phyloP scores from a whole-genome alignment of 2,329 filamentous ascomycete genomes.

The Colletotrichum ledebouriae region DNA sequence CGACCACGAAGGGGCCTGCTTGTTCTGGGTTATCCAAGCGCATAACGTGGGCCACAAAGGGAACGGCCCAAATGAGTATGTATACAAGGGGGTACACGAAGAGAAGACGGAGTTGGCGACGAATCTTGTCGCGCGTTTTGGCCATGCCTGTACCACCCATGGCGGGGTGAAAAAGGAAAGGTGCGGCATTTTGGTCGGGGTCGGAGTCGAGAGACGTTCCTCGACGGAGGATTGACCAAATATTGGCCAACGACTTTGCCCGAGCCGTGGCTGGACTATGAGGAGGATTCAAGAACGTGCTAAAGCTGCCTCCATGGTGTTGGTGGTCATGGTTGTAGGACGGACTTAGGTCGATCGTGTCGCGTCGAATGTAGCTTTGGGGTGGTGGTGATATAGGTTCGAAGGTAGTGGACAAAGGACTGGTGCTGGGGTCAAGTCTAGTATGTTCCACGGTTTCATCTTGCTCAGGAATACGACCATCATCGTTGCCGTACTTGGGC shows the following conservation, averaged over 20 bases:
- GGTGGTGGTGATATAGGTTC: conserved; percentile 36
- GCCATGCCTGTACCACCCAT: conserved; percentile 49
- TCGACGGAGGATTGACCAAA: conserved; percentile 46
- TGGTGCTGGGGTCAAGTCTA: conserved; percentile 15
- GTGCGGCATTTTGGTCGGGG: conserved; percentile 30
- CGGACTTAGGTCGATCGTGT: conserved; percentile 27
- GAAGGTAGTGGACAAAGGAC: conserved; percentile 33
- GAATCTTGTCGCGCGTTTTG: conserved; percentile 67
- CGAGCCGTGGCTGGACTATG: conserved; percentile 38
- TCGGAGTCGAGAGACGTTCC: conserved; percentile 40
- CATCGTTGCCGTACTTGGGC: conserved; percentile 37
- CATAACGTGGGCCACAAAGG: conserved; percentile 75
- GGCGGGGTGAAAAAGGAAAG: conserved; percentile 41
- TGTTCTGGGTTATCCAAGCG: conserved; percentile 60
- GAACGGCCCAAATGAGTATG: conserved; percentile 78
- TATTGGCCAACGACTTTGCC: conserved; percentile 46
- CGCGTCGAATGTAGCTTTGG: conserved; percentile 37
- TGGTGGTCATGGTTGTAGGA: neutral
- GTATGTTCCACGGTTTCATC: neutral
- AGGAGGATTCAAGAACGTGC: conserved; percentile 34
- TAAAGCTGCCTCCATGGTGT: conserved; percentile 14
- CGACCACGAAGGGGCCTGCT: conserved; percentile 65
- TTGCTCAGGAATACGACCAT: conserved; percentile 28
- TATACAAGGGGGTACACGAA: conserved; percentile 85
- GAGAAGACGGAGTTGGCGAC: conserved; percentile 76